These are phyloP conservation scores for Ambrosia artemisiifolia DNA, from an alignment of 129 eudicot genomes.

Conservation along the genomic window DNA sequence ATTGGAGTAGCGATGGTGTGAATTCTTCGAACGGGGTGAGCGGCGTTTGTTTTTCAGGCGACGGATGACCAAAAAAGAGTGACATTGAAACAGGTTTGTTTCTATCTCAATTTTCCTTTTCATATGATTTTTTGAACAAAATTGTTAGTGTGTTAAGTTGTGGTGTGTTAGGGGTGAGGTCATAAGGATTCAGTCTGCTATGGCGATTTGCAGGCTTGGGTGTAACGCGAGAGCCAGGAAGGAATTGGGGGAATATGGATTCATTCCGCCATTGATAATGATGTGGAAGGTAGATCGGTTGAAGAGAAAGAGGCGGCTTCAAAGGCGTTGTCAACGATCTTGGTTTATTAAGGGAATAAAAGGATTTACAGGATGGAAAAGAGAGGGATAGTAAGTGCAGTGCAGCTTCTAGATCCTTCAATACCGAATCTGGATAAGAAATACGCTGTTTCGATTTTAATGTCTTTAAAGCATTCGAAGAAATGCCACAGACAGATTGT, in stretches of 20 bases:
- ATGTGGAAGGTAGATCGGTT: conserved; percentile 75
- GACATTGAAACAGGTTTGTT: too few species aligned
- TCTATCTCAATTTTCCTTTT: too few species aligned
- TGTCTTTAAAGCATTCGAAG: conserved; percentile 50
- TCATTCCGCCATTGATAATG: conserved; percentile 50
- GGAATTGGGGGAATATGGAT: conserved; percentile 79
- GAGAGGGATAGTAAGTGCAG: conserved; percentile 47
- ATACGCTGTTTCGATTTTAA: conserved; percentile 37
- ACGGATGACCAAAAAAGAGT: too few species aligned
- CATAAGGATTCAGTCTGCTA: conserved; percentile 70
- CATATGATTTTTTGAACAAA: too few species aligned
- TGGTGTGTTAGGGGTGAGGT: conserved; percentile 68
- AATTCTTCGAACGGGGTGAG: too few species aligned
- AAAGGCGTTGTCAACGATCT: too few species aligned
- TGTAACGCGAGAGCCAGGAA: conserved; percentile 47
- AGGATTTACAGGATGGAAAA: too few species aligned
- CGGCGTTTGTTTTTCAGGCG: too few species aligned
- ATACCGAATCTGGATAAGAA: conserved; percentile 41
- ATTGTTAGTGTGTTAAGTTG: conserved; percentile 52
- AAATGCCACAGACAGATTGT: conserved; percentile 66
- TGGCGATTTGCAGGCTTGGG: conserved; percentile 50
- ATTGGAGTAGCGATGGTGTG: too few species aligned
- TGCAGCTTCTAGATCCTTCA: conserved; percentile 51
- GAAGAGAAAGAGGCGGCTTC: too few species aligned
- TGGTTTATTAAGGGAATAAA: too few species aligned